These are phyloP conservation scores for Gillenia trifoliata DNA, from an alignment of 306 rosid species.

Conservation along the genomic window DNA sequence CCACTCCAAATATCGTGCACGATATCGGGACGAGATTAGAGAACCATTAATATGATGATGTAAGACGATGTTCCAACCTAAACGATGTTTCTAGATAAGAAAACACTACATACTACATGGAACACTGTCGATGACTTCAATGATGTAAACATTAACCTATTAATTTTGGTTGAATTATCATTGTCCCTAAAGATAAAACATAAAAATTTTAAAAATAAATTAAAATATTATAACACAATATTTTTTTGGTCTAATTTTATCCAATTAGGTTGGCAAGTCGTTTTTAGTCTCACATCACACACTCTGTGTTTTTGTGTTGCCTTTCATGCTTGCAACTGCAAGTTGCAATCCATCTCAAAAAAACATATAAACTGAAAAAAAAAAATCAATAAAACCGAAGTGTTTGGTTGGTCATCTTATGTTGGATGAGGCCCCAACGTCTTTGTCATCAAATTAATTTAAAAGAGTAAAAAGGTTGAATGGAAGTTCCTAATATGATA, in stretches of 20 bases:
- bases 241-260: not conserved
- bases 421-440: not conserved
- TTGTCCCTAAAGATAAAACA: not conserved
- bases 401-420: slow-evolving; percentile 6
- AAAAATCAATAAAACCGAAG: not conserved
- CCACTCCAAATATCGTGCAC: too few species aligned
- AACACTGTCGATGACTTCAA: not conserved
- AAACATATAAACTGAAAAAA: too few species aligned
- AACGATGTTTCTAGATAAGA: not conserved
- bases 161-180: not conserved
- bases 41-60: not conserved
- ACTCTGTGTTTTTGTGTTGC: not conserved
- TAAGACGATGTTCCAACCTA: not conserved
- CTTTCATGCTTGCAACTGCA: not conserved
- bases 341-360: not conserved
- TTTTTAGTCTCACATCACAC: not conserved
- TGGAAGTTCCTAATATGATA: too few species aligned
- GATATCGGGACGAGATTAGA: not conserved
- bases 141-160: not conserved
- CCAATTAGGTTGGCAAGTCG: not conserved
- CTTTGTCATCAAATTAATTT: not conserved
- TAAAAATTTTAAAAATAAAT: too few species aligned
- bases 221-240: not conserved
- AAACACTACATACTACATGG: not conserved
- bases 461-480: too few species aligned